Base-by-base conservation (phyloP, 257 asterid species). In the Solanum lignicaule region DNA sequence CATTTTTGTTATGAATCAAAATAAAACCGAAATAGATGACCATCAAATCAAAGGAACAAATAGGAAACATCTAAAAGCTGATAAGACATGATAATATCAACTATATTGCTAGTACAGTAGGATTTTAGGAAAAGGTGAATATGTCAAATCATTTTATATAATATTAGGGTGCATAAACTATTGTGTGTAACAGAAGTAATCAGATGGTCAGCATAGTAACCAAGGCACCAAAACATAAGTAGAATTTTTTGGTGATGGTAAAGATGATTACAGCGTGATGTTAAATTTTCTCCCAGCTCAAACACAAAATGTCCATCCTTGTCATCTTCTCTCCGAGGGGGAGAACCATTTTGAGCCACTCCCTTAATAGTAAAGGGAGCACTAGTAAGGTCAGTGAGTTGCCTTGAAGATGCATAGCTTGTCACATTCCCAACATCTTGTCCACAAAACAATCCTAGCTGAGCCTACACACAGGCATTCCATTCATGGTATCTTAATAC, bases 201-300 rank as follows among this genome's bases (percentile, higher is more conserved):
- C 25, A 83, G 39, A 46, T 32, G 4, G 32, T 52, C 14, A 65
- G 10, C 31, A 21, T n/a, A 14, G n/a, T 18, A 62, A 55, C 83
- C 86, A 48, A 36, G 23, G 60, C 78, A 52, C 12, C n/a, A 43
- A 89, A 86, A 86, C 39, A 82, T 14, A 65, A 88, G 84, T 39
- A 43, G 39, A 93, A 89, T 55, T 87, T 58, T 82, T 90, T 74
- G 83, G 88, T 91, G 90, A 87, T 93, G 83, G 94, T 85, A 88
- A 87, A 91, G 93, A 94, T 94, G 90, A 89, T 96, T 97, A 97
- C 99, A 97, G 95, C 99, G 98, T 83, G 97, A 87, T 36, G 99
- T 97, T 91, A 97, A 91, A 95, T 97, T 93, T 66, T 97, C 98
- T 92, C 99, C 99, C 90, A 94, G 96, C 95, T 94, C 96, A 94